Percentiles rank a stretch among this genome's conserved stretches.
Evolutionary conservation across 306 rosid genomes (phyloP).

Genomic region (Cyclanthera cordifolia): DNA sequence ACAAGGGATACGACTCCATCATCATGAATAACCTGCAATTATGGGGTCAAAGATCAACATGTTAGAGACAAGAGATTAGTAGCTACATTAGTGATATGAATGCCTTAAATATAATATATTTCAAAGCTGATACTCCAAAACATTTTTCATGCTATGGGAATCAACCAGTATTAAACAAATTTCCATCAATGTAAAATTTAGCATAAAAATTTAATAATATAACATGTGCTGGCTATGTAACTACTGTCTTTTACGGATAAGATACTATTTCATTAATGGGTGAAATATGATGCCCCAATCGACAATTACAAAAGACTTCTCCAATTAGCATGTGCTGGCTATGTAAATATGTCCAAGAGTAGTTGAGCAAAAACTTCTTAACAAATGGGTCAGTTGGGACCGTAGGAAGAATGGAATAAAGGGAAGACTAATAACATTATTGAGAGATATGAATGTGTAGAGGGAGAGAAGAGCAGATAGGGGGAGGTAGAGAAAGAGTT

Average conservation of each 20-base stretch:
- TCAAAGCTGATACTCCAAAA: not conserved
- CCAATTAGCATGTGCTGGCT: not conserved
- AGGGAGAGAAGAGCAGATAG: too few relatives aligned
- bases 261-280: too few relatives aligned
- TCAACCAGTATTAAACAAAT: not conserved
- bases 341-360: not conserved
- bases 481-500: too few relatives aligned
- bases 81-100: not conserved
- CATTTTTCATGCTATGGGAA: not conserved
- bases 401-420: not conserved
- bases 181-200: not conserved
- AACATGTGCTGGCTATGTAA: too few relatives aligned
- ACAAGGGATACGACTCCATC: conserved; percentile 89
- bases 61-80: not conserved
- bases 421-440: not conserved
- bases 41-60: not conserved
- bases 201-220: too few relatives aligned
- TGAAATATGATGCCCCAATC: too few relatives aligned
- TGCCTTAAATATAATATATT: not conserved
- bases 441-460: not conserved
- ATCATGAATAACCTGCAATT: conserved; percentile 75
- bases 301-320: too few relatives aligned
- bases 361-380: not conserved
- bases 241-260: too few relatives aligned
- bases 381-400: not conserved